A percentile compares a stretch with the other conserved stretches of the same genome.
Evolutionary conservation across 2,329 filamentous ascomycete genomes (phyloP).

Genomic region (Clarireedia sp.): DNA sequence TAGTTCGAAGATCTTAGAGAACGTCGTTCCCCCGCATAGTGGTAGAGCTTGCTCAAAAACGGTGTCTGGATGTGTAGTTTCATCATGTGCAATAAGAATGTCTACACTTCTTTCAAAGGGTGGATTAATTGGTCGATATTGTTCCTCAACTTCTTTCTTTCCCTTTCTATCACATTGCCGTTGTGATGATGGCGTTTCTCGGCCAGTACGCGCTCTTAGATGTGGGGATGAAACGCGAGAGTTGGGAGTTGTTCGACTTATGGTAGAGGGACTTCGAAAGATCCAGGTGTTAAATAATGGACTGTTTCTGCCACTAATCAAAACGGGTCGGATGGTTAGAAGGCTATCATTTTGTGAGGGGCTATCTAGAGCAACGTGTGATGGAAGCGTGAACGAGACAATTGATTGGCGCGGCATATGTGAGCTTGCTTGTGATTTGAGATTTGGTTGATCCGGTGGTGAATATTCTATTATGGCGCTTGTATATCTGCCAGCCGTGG

Average conservation of each 20-base stretch:
- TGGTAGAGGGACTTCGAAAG: constrained; percentile 1
- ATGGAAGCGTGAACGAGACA: constrained; percentile 1
- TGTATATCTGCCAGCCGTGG: background rate
- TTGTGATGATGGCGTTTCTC: background rate
- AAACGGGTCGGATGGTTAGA: background rate
- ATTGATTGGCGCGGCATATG: background rate
- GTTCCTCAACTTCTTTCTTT: background rate
- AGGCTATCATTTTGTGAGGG: background rate
- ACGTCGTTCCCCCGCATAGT: background rate
- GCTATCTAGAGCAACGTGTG: background rate
- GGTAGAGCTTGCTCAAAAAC: constrained; percentile 1
- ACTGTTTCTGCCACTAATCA: background rate
- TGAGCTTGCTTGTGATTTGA: background rate
- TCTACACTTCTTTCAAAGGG: constrained; percentile 13
- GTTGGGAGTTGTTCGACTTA: background rate
- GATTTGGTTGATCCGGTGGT: background rate
- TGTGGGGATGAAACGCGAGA: background rate
- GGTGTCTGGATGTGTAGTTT: background rate
- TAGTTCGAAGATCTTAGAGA: constrained; percentile 15
- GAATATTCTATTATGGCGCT: background rate
- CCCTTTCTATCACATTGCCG: background rate
- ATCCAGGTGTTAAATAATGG: background rate
- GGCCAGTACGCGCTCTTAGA: background rate
- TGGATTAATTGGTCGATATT: background rate
- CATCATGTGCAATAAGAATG: constrained; percentile 10